A percentile compares a stretch with the other conserved stretches of the same genome.
These are phyloP conservation scores for Bacidia rubella DNA, from an alignment of 495 filamentous ascomycete species.

Conservation along the genomic window DNA sequence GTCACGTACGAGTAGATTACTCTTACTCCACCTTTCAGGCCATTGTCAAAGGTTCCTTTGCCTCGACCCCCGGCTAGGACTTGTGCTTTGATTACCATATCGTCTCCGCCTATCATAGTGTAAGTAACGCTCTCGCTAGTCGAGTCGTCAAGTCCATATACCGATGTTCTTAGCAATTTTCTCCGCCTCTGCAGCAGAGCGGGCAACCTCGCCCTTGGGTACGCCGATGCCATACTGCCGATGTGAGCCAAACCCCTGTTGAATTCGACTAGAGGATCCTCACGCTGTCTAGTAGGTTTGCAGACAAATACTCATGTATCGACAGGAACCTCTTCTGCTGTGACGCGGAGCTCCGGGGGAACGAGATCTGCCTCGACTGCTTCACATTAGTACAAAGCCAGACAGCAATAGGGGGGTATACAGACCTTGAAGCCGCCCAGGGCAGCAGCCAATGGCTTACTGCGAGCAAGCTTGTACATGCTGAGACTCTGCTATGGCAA, in stretches of 20 bases:
- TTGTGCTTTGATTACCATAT: constrained; percentile 99
- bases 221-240: constrained; percentile 83
- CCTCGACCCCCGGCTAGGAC: constrained; percentile 94
- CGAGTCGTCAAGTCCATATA: constrained; percentile 21
- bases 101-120: constrained; percentile 54
- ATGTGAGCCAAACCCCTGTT: constrained; percentile 12
- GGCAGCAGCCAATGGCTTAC: constrained; percentile 52
- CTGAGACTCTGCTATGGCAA: constrained; percentile 14
- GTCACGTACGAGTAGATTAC: constrained; percentile 85
- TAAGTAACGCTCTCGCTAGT: neutral
- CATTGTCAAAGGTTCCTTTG: constrained; percentile 95
- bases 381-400: neutral
- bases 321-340: constrained; percentile 79
- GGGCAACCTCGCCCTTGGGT: constrained; percentile 75
- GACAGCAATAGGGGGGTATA: neutral
- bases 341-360: constrained; percentile 34
- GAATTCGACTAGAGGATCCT: constrained; percentile 14
- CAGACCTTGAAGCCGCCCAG: constrained; percentile 50
- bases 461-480: constrained; percentile 66
- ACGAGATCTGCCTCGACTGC: constrained; percentile 28
- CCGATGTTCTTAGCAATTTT: constrained; percentile 77
- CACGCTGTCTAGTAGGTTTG: constrained; percentile 76
- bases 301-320: constrained; percentile 95
- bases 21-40: constrained; percentile 93
- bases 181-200: constrained; percentile 76